Evolutionary conservation across 2,329 filamentous ascomycete species (phyloP).

Genomic region (Emergomyces orientalis): DNA sequence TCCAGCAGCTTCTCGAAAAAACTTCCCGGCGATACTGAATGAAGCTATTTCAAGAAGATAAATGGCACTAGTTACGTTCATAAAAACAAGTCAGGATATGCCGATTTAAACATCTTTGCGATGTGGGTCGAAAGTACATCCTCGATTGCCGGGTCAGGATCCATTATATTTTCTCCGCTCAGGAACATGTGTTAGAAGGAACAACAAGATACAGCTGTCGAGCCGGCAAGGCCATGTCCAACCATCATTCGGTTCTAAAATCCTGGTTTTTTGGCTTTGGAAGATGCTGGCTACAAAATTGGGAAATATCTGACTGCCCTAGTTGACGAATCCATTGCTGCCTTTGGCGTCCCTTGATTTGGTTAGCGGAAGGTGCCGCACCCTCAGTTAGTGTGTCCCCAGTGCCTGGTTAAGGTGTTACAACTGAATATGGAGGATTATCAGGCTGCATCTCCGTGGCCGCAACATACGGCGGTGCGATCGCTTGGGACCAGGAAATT

Average conservation of each 20-base stretch:
- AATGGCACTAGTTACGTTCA: background rate
- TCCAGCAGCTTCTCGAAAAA: background rate
- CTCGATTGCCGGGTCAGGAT: background rate
- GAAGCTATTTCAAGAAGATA: background rate
- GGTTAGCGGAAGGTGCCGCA: background rate
- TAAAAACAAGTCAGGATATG: background rate
- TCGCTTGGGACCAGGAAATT: background rate
- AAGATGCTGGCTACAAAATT: background rate
- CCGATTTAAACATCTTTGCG: background rate
- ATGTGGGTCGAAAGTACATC: background rate
- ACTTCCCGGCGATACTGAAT: background rate
- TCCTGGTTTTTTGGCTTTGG: background rate
- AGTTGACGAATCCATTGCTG: background rate
- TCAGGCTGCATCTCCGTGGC: background rate
- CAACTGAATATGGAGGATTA: background rate
- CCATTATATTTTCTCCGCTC: background rate
- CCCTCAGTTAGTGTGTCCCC: background rate
- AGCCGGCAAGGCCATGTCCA: background rate
- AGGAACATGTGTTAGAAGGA: background rate
- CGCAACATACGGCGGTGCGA: background rate
- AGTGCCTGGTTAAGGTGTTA: background rate
- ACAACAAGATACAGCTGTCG: background rate
- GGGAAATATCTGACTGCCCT: background rate
- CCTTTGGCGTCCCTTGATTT: background rate
- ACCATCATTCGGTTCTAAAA: background rate